These are phyloP conservation scores for Fusarium armeniacum DNA, from an alignment of 2,329 filamentous ascomycete genomes.

Conservation along the genomic window DNA sequence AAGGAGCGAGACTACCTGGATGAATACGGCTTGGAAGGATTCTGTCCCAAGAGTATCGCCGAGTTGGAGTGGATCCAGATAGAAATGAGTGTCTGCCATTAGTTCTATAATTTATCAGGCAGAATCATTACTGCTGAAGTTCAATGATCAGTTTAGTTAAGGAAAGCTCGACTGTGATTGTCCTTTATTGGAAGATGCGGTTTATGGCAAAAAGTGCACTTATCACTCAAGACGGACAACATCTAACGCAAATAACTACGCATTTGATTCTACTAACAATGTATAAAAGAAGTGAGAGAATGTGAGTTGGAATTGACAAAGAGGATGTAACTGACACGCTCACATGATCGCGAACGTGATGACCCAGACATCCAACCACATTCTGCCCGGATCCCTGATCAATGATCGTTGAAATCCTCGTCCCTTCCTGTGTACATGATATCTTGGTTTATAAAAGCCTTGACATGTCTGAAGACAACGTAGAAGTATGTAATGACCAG, in stretches of 20 bases:
- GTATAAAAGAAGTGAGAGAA: too few species aligned
- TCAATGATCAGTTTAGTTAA: too few species aligned
- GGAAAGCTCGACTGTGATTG: too few species aligned
- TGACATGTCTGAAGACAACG: constrained; percentile 2
- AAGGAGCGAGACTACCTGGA: constrained; percentile 2
- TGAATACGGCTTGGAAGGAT: not conserved
- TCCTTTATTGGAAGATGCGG: too few species aligned
- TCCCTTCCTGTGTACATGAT: constrained; percentile 24
- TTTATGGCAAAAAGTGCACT: too few species aligned
- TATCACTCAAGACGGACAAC: too few species aligned
- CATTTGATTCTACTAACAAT: too few species aligned
- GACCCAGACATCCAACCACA: not conserved
- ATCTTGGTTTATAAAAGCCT: constrained; percentile 9
- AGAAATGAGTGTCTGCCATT: not conserved
- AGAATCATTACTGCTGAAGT: not conserved
- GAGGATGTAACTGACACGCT: too few species aligned
- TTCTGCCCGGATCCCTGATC: not conserved
- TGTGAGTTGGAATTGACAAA: too few species aligned
- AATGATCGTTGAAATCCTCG: constrained; percentile 16
- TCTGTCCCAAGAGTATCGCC: not conserved
- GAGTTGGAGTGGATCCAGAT: not conserved
- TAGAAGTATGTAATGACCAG: constrained; percentile 14
- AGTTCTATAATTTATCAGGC: not conserved
- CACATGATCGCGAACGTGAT: not conserved
- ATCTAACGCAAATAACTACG: too few species aligned